Base-by-base conservation (phyloP, 1,139 yeast genomes). In the Debaryomyces sp. region DNA sequence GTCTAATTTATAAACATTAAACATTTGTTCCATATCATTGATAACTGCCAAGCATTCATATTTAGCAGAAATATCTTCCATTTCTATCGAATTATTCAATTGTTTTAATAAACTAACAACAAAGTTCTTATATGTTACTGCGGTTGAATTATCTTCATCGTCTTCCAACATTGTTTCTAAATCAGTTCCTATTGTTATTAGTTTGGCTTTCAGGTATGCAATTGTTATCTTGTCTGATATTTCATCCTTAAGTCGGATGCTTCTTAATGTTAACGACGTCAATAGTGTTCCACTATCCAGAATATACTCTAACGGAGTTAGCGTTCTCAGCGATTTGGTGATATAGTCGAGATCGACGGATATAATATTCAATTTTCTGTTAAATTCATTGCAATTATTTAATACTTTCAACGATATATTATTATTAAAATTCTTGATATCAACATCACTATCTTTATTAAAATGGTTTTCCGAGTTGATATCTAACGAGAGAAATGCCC, bases 21-120 rank as follows among this genome's bases (percentile, higher is more conserved):
- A 82, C 86, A 82, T 82, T 57, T 79, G 77, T 56, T 82, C 87
- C 71, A 82, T 78, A 57, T 82, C 87, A 51, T 73, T 76, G 21
- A 82, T 81, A 40, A 82, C 83, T 0, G 84, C 84, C 51, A 82
- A 70, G 56, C 86, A 80, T 59, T 82, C 87, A 66, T 76, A 73
- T 48, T 80, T 78, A 13, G 77, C 78, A 38, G 77, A 77, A 35
- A 71, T 67, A 56, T 82, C 85, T 40, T 78, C 78, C 24, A 63
- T 56, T 13, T 77, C 77, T 9, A 80, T 72, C 5, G 84, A 78
- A n/a, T 61, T 67, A 51, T 80, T 78, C 51, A 82, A 66, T 56
- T 82, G 87, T 46, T 68, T 70, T 40, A 82, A 62, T 43, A 82
- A 65, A 46, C 78, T 78, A 42, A 75, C 73, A 32, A 82, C 81